phyloP scores from a whole-genome alignment of 306 rosid species.

The Corylus heterophylla region DNA sequence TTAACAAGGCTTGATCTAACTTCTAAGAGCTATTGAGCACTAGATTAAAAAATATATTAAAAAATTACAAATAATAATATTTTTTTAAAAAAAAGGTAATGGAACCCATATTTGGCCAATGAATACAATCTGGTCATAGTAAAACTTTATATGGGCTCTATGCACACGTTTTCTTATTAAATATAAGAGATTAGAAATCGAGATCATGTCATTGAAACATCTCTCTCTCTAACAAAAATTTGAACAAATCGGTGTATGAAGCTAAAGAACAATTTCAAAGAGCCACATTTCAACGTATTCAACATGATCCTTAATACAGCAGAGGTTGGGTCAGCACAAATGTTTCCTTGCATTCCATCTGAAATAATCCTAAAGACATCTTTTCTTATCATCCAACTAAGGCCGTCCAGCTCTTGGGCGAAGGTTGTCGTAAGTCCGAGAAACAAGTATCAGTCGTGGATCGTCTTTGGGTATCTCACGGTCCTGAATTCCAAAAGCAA shows the following conservation, averaged over 20 bases:
- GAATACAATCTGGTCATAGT: too few relatives aligned
- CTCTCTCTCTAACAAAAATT: background rate
- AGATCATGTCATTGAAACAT: background rate
- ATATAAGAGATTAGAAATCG: background rate
- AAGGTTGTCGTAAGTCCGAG: conserved; percentile 39
- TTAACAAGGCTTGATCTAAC: too few relatives aligned
- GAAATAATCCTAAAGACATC: background rate
- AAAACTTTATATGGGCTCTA: too few relatives aligned
- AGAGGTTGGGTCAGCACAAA: background rate
- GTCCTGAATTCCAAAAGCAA: conserved; percentile 41
- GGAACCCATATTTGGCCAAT: too few relatives aligned
- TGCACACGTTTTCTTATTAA: too few relatives aligned
- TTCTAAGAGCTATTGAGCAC: too few relatives aligned
- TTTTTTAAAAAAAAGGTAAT: too few relatives aligned
- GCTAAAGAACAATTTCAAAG: background rate
- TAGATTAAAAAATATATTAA: too few relatives aligned
- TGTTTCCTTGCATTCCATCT: background rate
- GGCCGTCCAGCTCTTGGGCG: conserved; percentile 36
- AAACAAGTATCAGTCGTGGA: conserved; percentile 65
- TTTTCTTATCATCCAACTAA: conserved; percentile 13
- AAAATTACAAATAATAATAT: too few relatives aligned
- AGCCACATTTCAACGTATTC: background rate
- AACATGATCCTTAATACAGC: background rate
- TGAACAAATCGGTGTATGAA: background rate
- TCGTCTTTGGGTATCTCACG: conserved; percentile 85